Conservation (phyloP, 805 yeast genomes). For the Nakazawaea laoshanensis region DNA sequence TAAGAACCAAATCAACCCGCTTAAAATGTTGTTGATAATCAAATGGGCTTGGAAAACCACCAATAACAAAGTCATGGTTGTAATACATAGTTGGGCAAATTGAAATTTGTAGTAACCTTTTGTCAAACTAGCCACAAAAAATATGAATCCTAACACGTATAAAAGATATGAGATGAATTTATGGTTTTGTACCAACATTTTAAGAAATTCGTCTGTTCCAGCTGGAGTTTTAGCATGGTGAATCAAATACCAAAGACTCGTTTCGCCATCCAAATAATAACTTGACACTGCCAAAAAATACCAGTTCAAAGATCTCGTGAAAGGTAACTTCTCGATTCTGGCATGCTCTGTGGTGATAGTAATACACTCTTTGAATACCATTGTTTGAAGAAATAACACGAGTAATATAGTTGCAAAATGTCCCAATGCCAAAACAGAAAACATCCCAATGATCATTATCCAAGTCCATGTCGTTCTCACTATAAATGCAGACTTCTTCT, state of each 20-base stretch:
- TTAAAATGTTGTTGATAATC: slow-evolving; percentile 80
- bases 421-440: slow-evolving; percentile 69
- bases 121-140: slow-evolving; percentile 82
- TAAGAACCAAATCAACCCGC: slow-evolving; percentile 91
- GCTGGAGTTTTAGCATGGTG: slow-evolving; percentile 8
- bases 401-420: slow-evolving; percentile 72
- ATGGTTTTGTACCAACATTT: slow-evolving; percentile 45
- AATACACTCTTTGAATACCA: slow-evolving; percentile 88
- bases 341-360: slow-evolving; percentile 72
- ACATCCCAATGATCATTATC: slow-evolving; percentile 76
- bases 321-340: slow-evolving; percentile 73
- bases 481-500: slow-evolving; percentile 74
- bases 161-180: slow-evolving; percentile 75
- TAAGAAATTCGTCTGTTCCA: slow-evolving; percentile 4
- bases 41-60: slow-evolving; percentile 94
- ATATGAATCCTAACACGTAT: slow-evolving; percentile 80
- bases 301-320: slow-evolving; percentile 84
- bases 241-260: slow-evolving; percentile 60
- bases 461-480: slow-evolving; percentile 90
- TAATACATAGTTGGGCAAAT: slow-evolving; percentile 86
- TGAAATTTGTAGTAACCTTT: slow-evolving; percentile 88
- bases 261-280: slow-evolving; percentile 83
- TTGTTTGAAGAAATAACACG: slow-evolving; percentile 65
- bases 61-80: slow-evolving; percentile 86
- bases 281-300: slow-evolving; percentile 82